Conservation (phyloP, 192 early-diverging fungal species). For the Rhizophagus prolifer region DNA sequence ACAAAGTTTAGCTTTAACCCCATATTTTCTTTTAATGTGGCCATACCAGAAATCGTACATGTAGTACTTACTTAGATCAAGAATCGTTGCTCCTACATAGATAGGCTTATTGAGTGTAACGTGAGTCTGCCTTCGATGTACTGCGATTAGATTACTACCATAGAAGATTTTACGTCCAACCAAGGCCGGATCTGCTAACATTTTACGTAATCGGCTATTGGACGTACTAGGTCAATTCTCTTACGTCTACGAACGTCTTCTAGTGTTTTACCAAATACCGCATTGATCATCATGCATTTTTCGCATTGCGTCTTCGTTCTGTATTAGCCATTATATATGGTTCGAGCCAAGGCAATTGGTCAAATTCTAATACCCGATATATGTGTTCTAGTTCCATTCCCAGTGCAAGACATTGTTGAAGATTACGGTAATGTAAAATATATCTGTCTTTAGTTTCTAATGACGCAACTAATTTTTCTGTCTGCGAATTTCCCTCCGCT, state of each 20-base stretch:
- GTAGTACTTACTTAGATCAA: too few relatives aligned
- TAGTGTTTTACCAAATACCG: slow-evolving; percentile 26
- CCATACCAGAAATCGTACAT: neutral
- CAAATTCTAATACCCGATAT: slow-evolving; percentile 1
- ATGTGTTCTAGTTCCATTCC: slow-evolving; percentile 15
- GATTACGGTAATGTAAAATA: slow-evolving; percentile 20
- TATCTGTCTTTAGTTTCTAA: slow-evolving; percentile 15
- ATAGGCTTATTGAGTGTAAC: too few relatives aligned
- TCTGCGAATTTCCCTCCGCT: neutral
- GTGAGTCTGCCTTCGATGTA: neutral
- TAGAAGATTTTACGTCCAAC: neutral
- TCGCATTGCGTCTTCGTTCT: slow-evolving; percentile 10
- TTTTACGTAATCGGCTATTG: neutral
- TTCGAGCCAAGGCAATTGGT: slow-evolving; percentile 1
- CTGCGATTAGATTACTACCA: too few relatives aligned
- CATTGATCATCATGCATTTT: slow-evolving; percentile 26
- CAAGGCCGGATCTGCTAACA: neutral
- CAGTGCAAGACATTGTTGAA: slow-evolving; percentile 14
- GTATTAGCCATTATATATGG: slow-evolving; percentile 12
- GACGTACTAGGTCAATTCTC: neutral
- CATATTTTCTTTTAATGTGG: neutral
- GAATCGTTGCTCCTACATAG: too few relatives aligned
- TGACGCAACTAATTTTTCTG: slow-evolving; percentile 23
- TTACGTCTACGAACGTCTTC: slow-evolving; percentile 22
- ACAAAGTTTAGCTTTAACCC: neutral